phyloP scores from a whole-genome alignment of 1,284 basidiomycete species.

The Ustilago nuda region DNA sequence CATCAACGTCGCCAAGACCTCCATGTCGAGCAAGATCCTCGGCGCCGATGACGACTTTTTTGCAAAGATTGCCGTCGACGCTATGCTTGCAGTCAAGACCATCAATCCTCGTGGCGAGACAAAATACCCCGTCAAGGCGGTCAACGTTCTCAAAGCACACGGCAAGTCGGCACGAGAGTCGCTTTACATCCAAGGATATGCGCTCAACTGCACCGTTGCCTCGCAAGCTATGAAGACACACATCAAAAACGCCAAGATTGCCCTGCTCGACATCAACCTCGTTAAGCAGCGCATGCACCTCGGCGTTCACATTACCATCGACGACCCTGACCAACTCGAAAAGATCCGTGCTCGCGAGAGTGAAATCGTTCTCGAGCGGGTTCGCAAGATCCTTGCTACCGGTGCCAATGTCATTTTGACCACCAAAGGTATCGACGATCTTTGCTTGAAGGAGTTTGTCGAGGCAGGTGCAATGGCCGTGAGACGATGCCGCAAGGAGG shows the following conservation, averaged over 20 bases:
- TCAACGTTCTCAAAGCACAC: constrained; percentile 99
- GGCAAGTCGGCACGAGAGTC: constrained; percentile 96
- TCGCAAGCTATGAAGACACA: constrained; percentile 99
- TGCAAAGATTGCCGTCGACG: constrained; percentile 97
- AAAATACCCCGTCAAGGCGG: constrained; percentile 99
- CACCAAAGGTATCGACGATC: constrained; percentile 98
- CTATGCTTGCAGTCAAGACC: constrained; percentile 97
- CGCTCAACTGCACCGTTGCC: constrained; percentile 97
- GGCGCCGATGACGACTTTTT: constrained; percentile 98
- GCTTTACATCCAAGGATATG: constrained; percentile 94
- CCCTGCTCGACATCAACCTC: constrained; percentile 97
- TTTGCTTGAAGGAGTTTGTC: constrained; percentile 98
- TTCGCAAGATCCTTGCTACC: constrained; percentile 93
- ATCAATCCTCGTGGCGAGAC: constrained; percentile 93
- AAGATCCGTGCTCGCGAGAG: constrained; percentile 94
- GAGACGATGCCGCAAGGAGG: constrained; percentile 96
- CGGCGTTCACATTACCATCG: constrained; percentile 96
- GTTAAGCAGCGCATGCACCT: constrained; percentile 98
- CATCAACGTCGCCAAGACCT: constrained; percentile 97
- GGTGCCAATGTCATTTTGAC: constrained; percentile 98
- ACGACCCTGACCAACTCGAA: constrained; percentile 93
- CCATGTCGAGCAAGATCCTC: constrained; percentile 99
- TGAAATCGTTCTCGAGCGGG: constrained; percentile 94
- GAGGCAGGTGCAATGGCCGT: constrained; percentile 99
- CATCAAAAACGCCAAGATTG: constrained; percentile 92